Percentiles rank a stretch among this genome's conserved stretches.
These are phyloP conservation scores for Ceratobasidium sp. DNA, from an alignment of 1,284 basidiomycete genomes.

Conservation along the genomic window DNA sequence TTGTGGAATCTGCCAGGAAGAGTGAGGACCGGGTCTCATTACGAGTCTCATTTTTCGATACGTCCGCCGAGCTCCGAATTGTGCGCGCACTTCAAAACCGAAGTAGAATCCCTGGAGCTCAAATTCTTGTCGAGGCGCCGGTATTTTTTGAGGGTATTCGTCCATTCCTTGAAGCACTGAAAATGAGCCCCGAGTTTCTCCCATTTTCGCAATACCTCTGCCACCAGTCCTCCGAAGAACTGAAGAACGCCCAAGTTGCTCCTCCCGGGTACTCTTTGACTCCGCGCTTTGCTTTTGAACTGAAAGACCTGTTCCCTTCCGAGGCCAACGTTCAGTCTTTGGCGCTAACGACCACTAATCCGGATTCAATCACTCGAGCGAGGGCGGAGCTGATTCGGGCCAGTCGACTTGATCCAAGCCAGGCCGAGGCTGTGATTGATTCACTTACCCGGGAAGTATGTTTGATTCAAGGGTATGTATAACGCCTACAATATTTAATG, in stretches of 20 bases:
- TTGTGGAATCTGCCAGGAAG: constrained; percentile 60
- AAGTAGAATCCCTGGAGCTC: constrained; percentile 43
- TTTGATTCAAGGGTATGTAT: constrained; percentile 76
- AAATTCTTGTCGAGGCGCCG: constrained; percentile 69
- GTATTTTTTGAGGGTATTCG: constrained; percentile 73
- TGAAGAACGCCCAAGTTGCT: constrained; percentile 59
- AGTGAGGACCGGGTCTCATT: constrained; percentile 59
- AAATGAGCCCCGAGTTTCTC: constrained; percentile 65
- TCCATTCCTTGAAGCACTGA: constrained; percentile 72
- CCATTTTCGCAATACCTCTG: constrained; percentile 70
- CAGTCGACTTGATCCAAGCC: constrained; percentile 74
- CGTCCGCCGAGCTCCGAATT: constrained; percentile 63
- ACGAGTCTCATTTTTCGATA: constrained; percentile 69
- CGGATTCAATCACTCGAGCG: constrained; percentile 61
- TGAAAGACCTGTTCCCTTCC: constrained; percentile 62
- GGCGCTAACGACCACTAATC: constrained; percentile 59
- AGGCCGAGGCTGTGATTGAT: constrained; percentile 76
- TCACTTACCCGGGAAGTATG: constrained; percentile 71
- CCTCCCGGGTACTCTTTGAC: constrained; percentile 66
- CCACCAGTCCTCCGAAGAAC: constrained; percentile 57
- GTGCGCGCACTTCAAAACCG: constrained; percentile 58
- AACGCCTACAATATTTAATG: not conserved
- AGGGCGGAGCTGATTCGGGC: constrained; percentile 61
- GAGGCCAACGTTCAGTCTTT: constrained; percentile 52
- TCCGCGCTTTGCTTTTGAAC: constrained; percentile 67